phyloP scores from a whole-genome alignment of 2,329 filamentous ascomycete genomes.

The Xylaria sp. region DNA sequence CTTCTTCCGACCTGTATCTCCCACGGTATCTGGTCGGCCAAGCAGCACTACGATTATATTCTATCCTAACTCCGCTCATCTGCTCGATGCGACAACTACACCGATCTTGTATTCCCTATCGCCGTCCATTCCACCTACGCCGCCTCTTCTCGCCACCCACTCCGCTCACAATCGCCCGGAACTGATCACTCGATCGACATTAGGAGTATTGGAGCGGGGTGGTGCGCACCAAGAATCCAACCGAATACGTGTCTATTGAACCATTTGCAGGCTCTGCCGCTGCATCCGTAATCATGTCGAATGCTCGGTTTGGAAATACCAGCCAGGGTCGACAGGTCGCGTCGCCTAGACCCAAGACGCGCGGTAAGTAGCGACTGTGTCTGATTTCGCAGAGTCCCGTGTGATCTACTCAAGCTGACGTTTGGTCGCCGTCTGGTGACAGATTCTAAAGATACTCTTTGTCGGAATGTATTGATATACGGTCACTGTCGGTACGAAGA shows the following conservation, averaged over 20 bases:
- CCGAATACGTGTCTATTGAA: slow-evolving; percentile 20
- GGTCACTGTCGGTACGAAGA: slow-evolving; percentile 90
- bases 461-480: slow-evolving; percentile 89
- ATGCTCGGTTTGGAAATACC: slow-evolving; percentile 31
- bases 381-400: too few species aligned
- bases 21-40: slow-evolving; percentile 3
- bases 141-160: slow-evolving; percentile 6
- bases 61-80: neutral
- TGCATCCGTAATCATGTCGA: slow-evolving; percentile 28
- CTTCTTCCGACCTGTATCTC: neutral
- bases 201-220: slow-evolving; percentile 24
- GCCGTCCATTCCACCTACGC: slow-evolving; percentile 9
- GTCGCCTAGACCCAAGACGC: slow-evolving; percentile 35
- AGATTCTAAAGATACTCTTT: slow-evolving; percentile 86
- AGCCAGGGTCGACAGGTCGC: slow-evolving; percentile 33
- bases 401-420: slow-evolving; percentile 13
- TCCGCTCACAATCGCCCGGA: slow-evolving; percentile 6
- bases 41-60: slow-evolving; percentile 2
- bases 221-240: slow-evolving; percentile 20
- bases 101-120: slow-evolving; percentile 5
- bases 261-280: slow-evolving; percentile 13
- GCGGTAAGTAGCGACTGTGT: slow-evolving; percentile 28
- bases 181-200: slow-evolving; percentile 12
- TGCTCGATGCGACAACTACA: slow-evolving; percentile 15
- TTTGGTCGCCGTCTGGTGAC: slow-evolving; percentile 1